These are phyloP conservation scores for Scheffersomyces lignicola DNA, from an alignment of 1,139 yeast genomes.

Conservation along the genomic window DNA sequence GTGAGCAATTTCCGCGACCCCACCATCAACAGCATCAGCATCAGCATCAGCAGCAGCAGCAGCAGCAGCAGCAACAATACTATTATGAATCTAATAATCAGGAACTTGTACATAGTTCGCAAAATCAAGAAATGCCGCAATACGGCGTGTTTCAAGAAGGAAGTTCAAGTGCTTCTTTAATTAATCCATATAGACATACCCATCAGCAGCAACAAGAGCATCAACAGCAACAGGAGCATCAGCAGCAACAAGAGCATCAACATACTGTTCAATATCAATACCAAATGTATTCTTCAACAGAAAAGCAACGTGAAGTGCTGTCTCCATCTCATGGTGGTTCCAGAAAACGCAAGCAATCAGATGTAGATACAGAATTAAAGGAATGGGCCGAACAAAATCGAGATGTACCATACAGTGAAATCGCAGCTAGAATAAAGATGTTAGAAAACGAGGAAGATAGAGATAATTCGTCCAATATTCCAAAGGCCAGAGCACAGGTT, in stretches of 20 bases:
- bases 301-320: background rate
- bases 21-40: slow-evolving; percentile 5
- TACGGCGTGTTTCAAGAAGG: slow-evolving; percentile 1
- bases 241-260: slow-evolving; percentile 9
- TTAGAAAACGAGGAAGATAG: slow-evolving; percentile 38
- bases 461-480: slow-evolving; percentile 13
- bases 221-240: slow-evolving; percentile 9
- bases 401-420: slow-evolving; percentile 46
- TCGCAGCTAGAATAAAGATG: slow-evolving; percentile 50
- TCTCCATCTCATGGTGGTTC: slow-evolving; percentile 6
- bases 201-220: slow-evolving; percentile 20
- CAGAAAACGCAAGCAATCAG: slow-evolving; percentile 24
- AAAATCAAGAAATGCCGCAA: background rate
- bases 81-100: background rate
- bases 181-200: slow-evolving; percentile 25
- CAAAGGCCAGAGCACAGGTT: slow-evolving; percentile 5
- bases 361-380: slow-evolving; percentile 45
- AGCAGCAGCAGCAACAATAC: background rate
- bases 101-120: background rate
- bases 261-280: slow-evolving; percentile 2
- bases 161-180: slow-evolving; percentile 9
- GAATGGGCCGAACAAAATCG: slow-evolving; percentile 46
- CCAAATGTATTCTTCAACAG: background rate
- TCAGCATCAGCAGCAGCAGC: slow-evolving; percentile 5
- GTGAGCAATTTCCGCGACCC: background rate